Conservation (phyloP, 768 basidiomycete species). For the Tulasnella calospora region DNA sequence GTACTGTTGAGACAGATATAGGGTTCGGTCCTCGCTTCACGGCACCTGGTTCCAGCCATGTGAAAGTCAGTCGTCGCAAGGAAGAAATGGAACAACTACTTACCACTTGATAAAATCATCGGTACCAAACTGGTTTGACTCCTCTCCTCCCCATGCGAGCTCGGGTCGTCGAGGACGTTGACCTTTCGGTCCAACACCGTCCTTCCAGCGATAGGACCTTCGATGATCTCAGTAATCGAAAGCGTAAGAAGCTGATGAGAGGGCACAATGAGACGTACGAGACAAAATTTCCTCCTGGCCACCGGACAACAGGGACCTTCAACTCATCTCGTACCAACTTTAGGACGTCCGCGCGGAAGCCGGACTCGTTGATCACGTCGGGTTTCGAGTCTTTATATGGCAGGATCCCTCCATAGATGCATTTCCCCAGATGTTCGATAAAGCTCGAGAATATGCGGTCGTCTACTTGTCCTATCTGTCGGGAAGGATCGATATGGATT, state of each 20-base stretch:
- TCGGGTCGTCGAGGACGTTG: conserved; percentile 52
- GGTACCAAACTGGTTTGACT: conserved; percentile 59
- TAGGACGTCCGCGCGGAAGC: conserved; percentile 51
- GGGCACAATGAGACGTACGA: background rate
- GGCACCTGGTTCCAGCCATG: conserved; percentile 34
- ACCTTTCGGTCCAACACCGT: conserved; percentile 52
- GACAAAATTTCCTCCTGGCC: conserved; percentile 47
- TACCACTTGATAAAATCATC: conserved; percentile 52
- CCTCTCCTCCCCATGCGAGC: conserved; percentile 56
- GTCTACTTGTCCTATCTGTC: conserved; percentile 31
- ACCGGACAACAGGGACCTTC: conserved; percentile 48
- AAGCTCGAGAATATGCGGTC: conserved; percentile 54
- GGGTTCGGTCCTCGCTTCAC: conserved; percentile 50
- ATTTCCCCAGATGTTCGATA: conserved; percentile 56
- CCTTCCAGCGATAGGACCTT: conserved; percentile 55
- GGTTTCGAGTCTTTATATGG: conserved; percentile 37
- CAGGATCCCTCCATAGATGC: conserved; percentile 51
- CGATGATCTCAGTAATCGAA: conserved; percentile 31
- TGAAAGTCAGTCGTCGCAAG: background rate
- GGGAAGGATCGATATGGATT: conserved; percentile 32
- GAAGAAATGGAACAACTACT: background rate
- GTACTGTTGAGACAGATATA: conserved; percentile 52
- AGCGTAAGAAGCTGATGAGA: too few species aligned
- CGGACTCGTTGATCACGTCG: conserved; percentile 41
- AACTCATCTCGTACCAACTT: conserved; percentile 44